A percentile compares a stretch with the other conserved stretches of the same genome.
phyloP scores from a whole-genome alignment of 1,284 basidiomycete species.

The Malassezia brasiliensis region DNA sequence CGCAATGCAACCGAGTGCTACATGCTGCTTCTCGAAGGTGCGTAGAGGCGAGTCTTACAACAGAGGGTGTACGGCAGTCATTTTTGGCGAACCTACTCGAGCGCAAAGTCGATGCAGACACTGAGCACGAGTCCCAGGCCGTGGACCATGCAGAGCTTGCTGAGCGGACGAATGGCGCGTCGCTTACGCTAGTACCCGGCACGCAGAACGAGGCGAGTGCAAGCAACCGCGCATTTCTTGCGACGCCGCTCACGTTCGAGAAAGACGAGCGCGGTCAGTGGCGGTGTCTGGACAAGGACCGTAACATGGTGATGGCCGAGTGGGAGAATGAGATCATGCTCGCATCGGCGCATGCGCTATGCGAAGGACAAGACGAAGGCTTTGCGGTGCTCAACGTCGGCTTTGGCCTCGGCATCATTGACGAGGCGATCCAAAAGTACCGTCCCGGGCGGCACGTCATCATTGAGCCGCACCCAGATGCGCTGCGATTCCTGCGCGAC shows the following conservation, averaged over 20 bases:
- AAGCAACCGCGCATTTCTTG: conserved; percentile 66
- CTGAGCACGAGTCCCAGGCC: conserved; percentile 1
- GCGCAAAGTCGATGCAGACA: conserved; percentile 20
- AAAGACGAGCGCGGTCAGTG: conserved; percentile 61
- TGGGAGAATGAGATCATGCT: conserved; percentile 48
- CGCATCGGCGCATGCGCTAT: conserved; percentile 28
- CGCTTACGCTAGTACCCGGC: conserved; percentile 50
- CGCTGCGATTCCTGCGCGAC: conserved; percentile 64
- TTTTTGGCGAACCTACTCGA: conserved; percentile 29
- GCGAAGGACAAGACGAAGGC: conserved; percentile 46
- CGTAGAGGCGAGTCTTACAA: neutral
- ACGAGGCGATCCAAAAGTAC: conserved; percentile 66
- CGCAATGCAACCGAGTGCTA: conserved; percentile 33
- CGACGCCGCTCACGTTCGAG: conserved; percentile 62
- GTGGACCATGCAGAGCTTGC: neutral
- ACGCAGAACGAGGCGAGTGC: conserved; percentile 26
- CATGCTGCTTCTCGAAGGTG: conserved; percentile 25
- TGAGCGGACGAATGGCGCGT: conserved; percentile 20
- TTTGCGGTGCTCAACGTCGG: conserved; percentile 79
- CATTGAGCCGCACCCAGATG: conserved; percentile 88
- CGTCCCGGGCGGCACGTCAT: conserved; percentile 71
- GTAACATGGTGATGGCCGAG: conserved; percentile 62
- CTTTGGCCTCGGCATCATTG: conserved; percentile 90
- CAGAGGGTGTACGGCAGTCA: conserved; percentile 48
- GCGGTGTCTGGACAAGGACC: conserved; percentile 61